phyloP scores from a whole-genome alignment of 2,329 filamentous ascomycete species.

The Ascochyta lentis region DNA sequence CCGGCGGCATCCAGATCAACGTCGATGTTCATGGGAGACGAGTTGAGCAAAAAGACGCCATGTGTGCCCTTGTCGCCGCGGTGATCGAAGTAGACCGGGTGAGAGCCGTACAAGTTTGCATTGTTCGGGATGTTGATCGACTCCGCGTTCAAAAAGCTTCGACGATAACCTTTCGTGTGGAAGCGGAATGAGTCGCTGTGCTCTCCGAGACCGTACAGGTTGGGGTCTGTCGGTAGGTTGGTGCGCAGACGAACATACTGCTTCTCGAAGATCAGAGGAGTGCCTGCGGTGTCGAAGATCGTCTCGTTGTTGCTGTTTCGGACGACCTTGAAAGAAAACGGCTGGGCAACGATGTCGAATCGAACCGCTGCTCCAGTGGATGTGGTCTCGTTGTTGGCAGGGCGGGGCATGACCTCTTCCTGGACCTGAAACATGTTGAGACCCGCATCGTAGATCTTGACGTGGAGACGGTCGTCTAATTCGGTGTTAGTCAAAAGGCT shows the following conservation, averaged over 20 bases:
- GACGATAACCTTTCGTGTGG: constrained; percentile 70
- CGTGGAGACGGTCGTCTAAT: constrained; percentile 71
- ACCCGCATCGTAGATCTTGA: constrained; percentile 74
- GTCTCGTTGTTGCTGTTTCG: constrained; percentile 64
- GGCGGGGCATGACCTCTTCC: constrained; percentile 70
- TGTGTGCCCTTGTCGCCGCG: constrained; percentile 57
- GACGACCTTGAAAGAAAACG: constrained; percentile 72
- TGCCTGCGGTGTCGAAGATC: constrained; percentile 73
- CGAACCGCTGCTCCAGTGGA: constrained; percentile 55
- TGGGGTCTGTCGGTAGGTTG: constrained; percentile 69
- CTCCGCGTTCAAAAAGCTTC: constrained; percentile 74
- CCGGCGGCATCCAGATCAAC: constrained; percentile 67
- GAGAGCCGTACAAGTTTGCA: constrained; percentile 74
- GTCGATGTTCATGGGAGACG: constrained; percentile 70
- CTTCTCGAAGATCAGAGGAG: constrained; percentile 74
- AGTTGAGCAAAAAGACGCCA: constrained; percentile 46
- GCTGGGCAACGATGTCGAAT: constrained; percentile 62
- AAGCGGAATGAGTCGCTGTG: constrained; percentile 75
- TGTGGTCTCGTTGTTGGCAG: constrained; percentile 49
- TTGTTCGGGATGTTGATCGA: constrained; percentile 65
- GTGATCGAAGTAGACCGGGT: constrained; percentile 78
- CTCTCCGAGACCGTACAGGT: constrained; percentile 81
- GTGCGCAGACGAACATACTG: constrained; percentile 80
- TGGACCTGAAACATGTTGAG: constrained; percentile 78
- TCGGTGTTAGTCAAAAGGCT: not conserved